These are phyloP conservation scores for Neofusicoccum ribis DNA, from an alignment of 2,329 filamentous ascomycete species.

Conservation along the genomic window DNA sequence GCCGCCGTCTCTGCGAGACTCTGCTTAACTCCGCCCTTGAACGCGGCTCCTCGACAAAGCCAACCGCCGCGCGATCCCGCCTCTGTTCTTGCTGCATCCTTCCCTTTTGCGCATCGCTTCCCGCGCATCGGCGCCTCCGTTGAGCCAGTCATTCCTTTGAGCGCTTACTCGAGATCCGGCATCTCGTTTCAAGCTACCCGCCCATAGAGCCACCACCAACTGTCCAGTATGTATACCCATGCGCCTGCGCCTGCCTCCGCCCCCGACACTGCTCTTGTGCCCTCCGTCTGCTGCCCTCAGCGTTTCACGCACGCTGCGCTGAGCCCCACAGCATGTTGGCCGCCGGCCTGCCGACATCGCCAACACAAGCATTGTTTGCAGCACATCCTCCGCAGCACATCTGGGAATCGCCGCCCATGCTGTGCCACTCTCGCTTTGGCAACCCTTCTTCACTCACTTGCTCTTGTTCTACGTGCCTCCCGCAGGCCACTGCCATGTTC, in stretches of 20 bases:
- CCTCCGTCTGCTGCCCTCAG: constrained; percentile 9
- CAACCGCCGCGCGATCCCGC: background rate
- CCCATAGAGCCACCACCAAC: constrained; percentile 22
- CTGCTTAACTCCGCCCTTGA: constrained; percentile 14
- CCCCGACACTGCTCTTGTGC: constrained; percentile 4
- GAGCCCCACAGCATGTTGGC: constrained; percentile 18
- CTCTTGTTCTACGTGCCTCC: constrained; percentile 18
- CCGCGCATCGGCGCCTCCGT: constrained; percentile 13
- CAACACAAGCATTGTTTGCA: constrained; percentile 16
- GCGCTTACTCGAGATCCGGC: constrained; percentile 45
- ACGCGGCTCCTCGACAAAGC: constrained; percentile 8
- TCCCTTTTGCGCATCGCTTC: constrained; percentile 31
- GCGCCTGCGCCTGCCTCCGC: constrained; percentile 3
- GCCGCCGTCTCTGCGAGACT: constrained; percentile 23
- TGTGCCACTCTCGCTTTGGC: constrained; percentile 5
- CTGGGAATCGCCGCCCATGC: background rate
- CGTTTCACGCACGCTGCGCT: constrained; percentile 17
- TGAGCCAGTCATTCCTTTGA: constrained; percentile 38
- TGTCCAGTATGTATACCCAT: constrained; percentile 33
- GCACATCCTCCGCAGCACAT: constrained; percentile 4
- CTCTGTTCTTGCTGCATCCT: background rate
- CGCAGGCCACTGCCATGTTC: constrained; percentile 28
- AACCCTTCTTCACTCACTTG: constrained; percentile 15
- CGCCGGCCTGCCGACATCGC: constrained; percentile 11
- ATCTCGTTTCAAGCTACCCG: constrained; percentile 41